Percentiles rank a stretch among this genome's conserved stretches.
phyloP scores from a whole-genome alignment of 768 basidiomycete genomes.

The Rhodotorula taiwanensis region DNA sequence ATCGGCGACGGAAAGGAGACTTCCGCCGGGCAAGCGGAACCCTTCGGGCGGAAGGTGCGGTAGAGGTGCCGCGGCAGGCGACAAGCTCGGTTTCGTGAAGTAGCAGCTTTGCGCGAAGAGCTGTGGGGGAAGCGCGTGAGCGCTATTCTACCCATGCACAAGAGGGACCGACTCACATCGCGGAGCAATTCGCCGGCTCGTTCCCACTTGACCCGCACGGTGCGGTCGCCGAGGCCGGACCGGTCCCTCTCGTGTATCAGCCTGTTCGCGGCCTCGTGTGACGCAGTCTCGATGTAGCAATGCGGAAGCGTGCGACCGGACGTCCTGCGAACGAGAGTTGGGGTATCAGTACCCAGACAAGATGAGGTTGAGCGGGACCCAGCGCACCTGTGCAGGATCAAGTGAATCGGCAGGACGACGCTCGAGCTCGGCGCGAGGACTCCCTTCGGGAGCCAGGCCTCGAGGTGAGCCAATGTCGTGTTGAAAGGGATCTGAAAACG shows the following conservation, averaged over 20 bases:
- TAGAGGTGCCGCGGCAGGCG: conserved; percentile 7
- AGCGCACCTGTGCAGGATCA: conserved; percentile 32
- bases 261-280: neutral
- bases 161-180: conserved; percentile 16
- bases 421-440: neutral
- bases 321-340: neutral
- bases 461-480: conserved; percentile 5
- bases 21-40: neutral
- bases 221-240: conserved; percentile 18
- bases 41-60: conserved; percentile 15
- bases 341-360: neutral
- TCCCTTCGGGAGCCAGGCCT: conserved; percentile 8
- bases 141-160: neutral
- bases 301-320: conserved; percentile 34
- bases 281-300: conserved; percentile 29
- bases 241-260: conserved; percentile 12
- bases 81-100: conserved; percentile 6
- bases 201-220: conserved; percentile 33
- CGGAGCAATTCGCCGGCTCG: conserved; percentile 27
- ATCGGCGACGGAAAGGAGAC: neutral
- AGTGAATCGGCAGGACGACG: conserved; percentile 20
- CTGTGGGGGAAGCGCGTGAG: neutral
- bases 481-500: conserved; percentile 24
- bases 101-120: conserved; percentile 9
- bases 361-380: neutral